phyloP scores from a whole-genome alignment of 495 filamentous ascomycete genomes.

The Hypoxylon perforatum region DNA sequence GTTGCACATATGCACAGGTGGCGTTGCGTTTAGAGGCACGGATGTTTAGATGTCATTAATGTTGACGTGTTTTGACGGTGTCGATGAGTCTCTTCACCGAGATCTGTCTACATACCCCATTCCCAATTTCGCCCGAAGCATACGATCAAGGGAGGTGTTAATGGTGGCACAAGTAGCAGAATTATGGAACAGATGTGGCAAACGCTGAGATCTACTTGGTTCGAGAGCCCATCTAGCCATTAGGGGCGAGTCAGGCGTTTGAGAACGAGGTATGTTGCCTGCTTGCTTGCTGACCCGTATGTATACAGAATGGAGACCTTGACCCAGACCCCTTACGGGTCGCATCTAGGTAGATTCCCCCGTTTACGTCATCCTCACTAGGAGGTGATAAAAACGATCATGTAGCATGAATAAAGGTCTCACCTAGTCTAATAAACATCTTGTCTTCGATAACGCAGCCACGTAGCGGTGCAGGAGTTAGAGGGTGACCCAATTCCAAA shows the following conservation, averaged over 20 bases:
- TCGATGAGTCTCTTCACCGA: conserved; percentile 34
- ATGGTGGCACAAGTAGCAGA: conserved; percentile 7
- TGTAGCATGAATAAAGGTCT: conserved; percentile 39
- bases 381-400: conserved; percentile 32
- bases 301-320: conserved; percentile 40
- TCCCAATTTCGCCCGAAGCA: conserved; percentile 32
- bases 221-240: conserved; percentile 9
- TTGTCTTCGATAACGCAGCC: not conserved
- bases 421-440: not conserved
- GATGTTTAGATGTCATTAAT: conserved; percentile 47
- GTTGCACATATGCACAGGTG: conserved; percentile 45
- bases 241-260: conserved; percentile 12
- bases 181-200: conserved; percentile 3
- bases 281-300: conserved; percentile 43
- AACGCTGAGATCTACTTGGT: conserved; percentile 20
- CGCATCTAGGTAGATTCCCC: conserved; percentile 38
- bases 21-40: conserved; percentile 48
- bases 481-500: not conserved
- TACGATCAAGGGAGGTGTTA: conserved; percentile 3
- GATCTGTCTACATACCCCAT: conserved; percentile 27
- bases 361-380: conserved; percentile 33
- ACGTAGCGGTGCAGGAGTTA: not conserved
- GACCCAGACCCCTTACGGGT: conserved; percentile 11
- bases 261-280: conserved; percentile 30
- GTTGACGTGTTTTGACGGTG: conserved; percentile 24